Conservation (phyloP, 164 flowering plant species). For the Magnolia kwangsiensis region DNA sequence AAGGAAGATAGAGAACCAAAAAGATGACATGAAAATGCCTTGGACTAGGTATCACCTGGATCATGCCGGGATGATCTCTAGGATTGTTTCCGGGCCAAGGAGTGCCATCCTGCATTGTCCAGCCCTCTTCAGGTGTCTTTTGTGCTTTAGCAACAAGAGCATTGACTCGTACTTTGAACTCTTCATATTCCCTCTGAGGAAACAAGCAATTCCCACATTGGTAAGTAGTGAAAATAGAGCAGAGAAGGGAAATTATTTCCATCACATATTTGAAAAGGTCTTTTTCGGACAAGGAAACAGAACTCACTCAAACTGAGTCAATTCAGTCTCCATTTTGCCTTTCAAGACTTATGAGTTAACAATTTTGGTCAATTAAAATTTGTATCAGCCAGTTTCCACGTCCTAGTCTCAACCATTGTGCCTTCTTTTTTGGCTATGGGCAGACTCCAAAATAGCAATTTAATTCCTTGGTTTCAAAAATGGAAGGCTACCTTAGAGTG, state of each 20-base stretch:
- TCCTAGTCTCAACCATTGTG: no score
- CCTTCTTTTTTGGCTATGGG: no score
- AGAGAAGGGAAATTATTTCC: background rate
- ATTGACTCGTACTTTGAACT: conserved; percentile 88
- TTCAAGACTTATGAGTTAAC: no score
- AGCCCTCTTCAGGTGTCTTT: conserved; percentile 92
- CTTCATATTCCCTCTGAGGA: conserved; percentile 91
- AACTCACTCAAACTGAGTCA: no score
- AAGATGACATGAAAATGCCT: background rate
- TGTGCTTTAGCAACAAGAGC: conserved; percentile 93
- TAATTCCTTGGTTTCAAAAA: no score
- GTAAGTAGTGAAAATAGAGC: background rate
- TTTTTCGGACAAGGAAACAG: no score
- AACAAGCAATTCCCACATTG: background rate
- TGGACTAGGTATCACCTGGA: conserved; percentile 53
- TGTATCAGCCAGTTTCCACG: no score
- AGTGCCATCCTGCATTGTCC: conserved; percentile 99
- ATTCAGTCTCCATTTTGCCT: no score
- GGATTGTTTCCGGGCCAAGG: conserved; percentile 96
- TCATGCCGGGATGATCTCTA: conserved; percentile 99
- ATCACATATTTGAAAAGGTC: no score
- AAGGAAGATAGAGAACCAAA: background rate
- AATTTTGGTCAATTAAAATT: no score
- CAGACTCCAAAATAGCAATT: no score
- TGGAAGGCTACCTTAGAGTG: no score